Evolutionary conservation across 768 basidiomycete species (phyloP).

Genomic region (Cytidiella melzeri): DNA sequence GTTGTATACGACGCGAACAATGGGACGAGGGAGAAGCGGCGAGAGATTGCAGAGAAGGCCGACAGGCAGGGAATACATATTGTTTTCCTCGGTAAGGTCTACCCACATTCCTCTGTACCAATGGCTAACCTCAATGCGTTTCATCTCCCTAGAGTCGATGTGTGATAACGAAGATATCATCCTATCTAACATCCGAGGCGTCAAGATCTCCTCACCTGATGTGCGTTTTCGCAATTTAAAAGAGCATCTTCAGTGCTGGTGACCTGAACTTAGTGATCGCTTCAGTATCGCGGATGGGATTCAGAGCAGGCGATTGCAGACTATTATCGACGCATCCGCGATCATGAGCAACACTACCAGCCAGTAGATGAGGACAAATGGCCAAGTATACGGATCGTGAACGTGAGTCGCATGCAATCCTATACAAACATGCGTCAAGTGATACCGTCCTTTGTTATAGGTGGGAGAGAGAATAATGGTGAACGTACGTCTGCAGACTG

Average conservation of each 20-base stretch:
- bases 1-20: slow-evolving; percentile 99
- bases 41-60: slow-evolving; percentile 77
- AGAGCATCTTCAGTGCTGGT: neutral
- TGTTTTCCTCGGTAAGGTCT: slow-evolving; percentile 69
- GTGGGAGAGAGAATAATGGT: slow-evolving; percentile 96
- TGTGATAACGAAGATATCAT: slow-evolving; percentile 93
- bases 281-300: slow-evolving; percentile 92
- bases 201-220: slow-evolving; percentile 98
- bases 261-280: no score
- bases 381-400: slow-evolving; percentile 92
- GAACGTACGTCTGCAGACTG: slow-evolving; percentile 50
- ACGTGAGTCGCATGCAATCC: slow-evolving; percentile 41
- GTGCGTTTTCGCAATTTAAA: slow-evolving; percentile 39
- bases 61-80: slow-evolving; percentile 86
- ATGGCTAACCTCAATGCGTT: neutral
- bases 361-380: slow-evolving; percentile 87
- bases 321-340: slow-evolving; percentile 83
- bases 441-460: slow-evolving; percentile 29
- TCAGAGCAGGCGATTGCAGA: slow-evolving; percentile 89
- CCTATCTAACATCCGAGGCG: slow-evolving; percentile 88
- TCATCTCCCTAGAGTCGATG: slow-evolving; percentile 59
- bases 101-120: neutral
- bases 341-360: slow-evolving; percentile 86
- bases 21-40: slow-evolving; percentile 61
- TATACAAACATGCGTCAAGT: slow-evolving; percentile 11